phyloP scores from a whole-genome alignment of 345 rosid species.

The Eucalyptus microcorys region DNA sequence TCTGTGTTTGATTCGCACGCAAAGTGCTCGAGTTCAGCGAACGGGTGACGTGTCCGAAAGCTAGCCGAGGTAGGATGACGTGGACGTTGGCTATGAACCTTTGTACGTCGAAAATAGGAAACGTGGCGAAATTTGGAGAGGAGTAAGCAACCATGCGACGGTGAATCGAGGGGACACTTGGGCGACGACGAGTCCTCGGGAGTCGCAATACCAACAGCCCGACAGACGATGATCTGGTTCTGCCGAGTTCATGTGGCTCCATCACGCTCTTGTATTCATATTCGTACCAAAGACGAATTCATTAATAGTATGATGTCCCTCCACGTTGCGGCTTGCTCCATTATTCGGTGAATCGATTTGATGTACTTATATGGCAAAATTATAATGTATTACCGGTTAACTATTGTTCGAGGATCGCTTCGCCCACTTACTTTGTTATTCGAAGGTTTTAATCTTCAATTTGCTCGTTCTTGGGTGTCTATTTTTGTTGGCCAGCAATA shows the following conservation, averaged over 20 bases:
- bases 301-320: neutral
- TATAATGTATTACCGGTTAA: neutral
- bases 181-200: neutral
- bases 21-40: neutral
- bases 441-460: neutral
- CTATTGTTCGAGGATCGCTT: neutral
- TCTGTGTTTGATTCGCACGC: neutral
- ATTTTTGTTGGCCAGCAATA: neutral
- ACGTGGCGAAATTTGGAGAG: neutral
- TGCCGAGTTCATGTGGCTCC: neutral
- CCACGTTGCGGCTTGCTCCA: neutral
- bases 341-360: neutral
- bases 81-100: neutral
- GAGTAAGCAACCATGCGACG: neutral
- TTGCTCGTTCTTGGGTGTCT: neutral
- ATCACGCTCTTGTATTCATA: neutral
- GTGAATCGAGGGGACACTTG: neutral
- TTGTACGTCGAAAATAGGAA: neutral
- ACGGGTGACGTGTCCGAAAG: neutral
- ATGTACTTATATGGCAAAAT: neutral
- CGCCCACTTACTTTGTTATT: neutral
- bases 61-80: neutral
- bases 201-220: neutral
- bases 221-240: neutral
- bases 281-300: neutral